A percentile compares a stretch with the other conserved stretches of the same genome.
Conservation (phyloP, 2,329 filamentous ascomycete species). For the Neonectria neomacrospora region DNA sequence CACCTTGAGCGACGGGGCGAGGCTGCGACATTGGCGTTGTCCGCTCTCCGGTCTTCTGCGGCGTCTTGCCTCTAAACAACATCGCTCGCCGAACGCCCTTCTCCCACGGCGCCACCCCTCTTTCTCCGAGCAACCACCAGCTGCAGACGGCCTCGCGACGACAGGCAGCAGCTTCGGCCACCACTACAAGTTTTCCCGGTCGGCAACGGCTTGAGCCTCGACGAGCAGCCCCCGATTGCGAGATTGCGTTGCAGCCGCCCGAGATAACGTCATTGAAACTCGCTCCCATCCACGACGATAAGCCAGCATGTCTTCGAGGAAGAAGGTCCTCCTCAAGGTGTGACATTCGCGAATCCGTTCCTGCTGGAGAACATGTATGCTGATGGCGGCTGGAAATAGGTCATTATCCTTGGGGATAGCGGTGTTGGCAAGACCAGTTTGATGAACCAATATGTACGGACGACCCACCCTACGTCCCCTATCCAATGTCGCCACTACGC, state of each 20-base stretch:
- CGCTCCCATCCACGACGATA: conserved; percentile 33
- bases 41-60: conserved; percentile 36
- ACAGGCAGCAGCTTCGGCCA: conserved; percentile 9
- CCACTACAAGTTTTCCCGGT: background rate
- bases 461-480: conserved; percentile 30
- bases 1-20: conserved; percentile 43
- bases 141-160: conserved; percentile 8
- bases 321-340: conserved; percentile 94
- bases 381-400: conserved; percentile 63
- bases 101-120: conserved; percentile 13
- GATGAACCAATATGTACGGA: conserved; percentile 99
- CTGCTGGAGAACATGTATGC: conserved; percentile 9
- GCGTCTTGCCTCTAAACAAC: conserved; percentile 39
- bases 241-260: conserved; percentile 36
- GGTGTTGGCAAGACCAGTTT: conserved; percentile 99
- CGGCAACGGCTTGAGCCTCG: conserved; percentile 14
- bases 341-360: conserved; percentile 6
- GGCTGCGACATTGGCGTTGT: conserved; percentile 45
- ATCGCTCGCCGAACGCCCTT: conserved; percentile 21
- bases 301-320: conserved; percentile 77
- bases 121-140: background rate
- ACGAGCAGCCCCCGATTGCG: conserved; percentile 24
- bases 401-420: conserved; percentile 98
- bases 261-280: conserved; percentile 49
- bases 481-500: conserved; percentile 9